Evolutionary conservation across 2,329 filamentous ascomycete species (phyloP), one percentile per base, ranked within the genome.

Genomic region (Colletotrichum spinosum): DNA sequence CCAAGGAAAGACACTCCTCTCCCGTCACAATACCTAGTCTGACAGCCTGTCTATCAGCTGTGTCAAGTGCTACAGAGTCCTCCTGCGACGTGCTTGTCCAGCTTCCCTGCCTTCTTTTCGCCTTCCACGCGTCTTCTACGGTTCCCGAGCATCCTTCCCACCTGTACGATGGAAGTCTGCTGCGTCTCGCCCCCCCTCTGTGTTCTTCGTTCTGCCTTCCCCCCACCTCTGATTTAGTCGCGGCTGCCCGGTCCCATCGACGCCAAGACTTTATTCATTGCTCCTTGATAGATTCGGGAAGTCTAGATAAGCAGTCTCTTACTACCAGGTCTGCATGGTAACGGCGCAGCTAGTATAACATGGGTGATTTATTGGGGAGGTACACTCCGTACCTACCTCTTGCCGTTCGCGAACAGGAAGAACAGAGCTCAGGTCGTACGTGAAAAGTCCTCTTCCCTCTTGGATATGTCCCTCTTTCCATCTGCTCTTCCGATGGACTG

Each of bases 281-380:
- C 53, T 25, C 25, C 25, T 25, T 25, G 1, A 25, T 25, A 25
- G 25, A 25, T 25, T 25, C 25, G 25, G 25, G 25, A 25, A 25
- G 25, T 52, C 58, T 34, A 9, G 25, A 37, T 42, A n/a, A 25
- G 13, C 35, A 9, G 11, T 49, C 62, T 54, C 17, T 5, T 42
- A 52, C 15, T 49, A 34, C 51, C 39, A 17, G 38, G 38, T 39
- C 58, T 56, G 58, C 46, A 35, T 13, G n/a, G 8, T 34, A 62
- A 52, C 58, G 52, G 57, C 62, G 39, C 46, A 61, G 62, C 58
- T 53, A 60, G 55, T 45, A 50, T 65, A 57, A 60, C 50, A 50
- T 65, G 62, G 58, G 15, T 52, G 48, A 38, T 46, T 55, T 51
- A 45, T 41, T 35, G 55, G 55, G 49, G 38, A 64, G 50, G 44